Evolutionary conservation across 2,329 filamentous ascomycete species (phyloP).

Genomic region (Aspergillus phoenicis): DNA sequence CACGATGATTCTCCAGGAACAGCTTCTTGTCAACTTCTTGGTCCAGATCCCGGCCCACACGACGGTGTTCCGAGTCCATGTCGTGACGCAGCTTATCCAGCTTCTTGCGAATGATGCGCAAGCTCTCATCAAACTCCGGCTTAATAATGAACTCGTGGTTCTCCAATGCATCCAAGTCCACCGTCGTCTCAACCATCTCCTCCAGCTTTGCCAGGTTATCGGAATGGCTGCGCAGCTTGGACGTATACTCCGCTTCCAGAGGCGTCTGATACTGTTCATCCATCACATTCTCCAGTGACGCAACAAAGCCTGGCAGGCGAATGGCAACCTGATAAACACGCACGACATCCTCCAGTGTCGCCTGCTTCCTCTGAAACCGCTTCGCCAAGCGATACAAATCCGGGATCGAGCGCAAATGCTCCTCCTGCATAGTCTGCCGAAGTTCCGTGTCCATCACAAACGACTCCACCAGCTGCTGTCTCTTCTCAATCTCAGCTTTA

Average conservation of each 20-base stretch:
- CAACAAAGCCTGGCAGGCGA: conserved; percentile 84
- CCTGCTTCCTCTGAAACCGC: conserved; percentile 88
- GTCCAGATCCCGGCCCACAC: conserved; percentile 76
- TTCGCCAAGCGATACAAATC: conserved; percentile 93
- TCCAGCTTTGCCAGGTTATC: conserved; percentile 82
- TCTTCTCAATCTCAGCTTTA: conserved; percentile 80
- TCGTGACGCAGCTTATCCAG: conserved; percentile 80
- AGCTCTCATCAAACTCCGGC: conserved; percentile 88
- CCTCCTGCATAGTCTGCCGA: conserved; percentile 93
- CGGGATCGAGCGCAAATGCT: conserved; percentile 88
- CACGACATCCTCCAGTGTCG: conserved; percentile 93
- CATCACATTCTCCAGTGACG: conserved; percentile 88
- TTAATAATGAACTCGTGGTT: conserved; percentile 99
- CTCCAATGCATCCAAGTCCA: conserved; percentile 91
- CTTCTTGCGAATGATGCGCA: conserved; percentile 86
- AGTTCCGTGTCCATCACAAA: conserved; percentile 93
- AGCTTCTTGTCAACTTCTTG: conserved; percentile 98
- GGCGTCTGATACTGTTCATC: conserved; percentile 90
- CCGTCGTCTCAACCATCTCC: conserved; percentile 98
- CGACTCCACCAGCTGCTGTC: conserved; percentile 92
- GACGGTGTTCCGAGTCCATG: conserved; percentile 79
- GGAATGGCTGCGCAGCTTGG: conserved; percentile 74
- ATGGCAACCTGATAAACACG: conserved; percentile 93
- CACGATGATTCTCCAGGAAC: conserved; percentile 93
- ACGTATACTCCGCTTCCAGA: conserved; percentile 83